A percentile compares a stretch with the other conserved stretches of the same genome.
phyloP scores from a whole-genome alignment of 2,329 filamentous ascomycete genomes.

The Fusarium virguliforme region DNA sequence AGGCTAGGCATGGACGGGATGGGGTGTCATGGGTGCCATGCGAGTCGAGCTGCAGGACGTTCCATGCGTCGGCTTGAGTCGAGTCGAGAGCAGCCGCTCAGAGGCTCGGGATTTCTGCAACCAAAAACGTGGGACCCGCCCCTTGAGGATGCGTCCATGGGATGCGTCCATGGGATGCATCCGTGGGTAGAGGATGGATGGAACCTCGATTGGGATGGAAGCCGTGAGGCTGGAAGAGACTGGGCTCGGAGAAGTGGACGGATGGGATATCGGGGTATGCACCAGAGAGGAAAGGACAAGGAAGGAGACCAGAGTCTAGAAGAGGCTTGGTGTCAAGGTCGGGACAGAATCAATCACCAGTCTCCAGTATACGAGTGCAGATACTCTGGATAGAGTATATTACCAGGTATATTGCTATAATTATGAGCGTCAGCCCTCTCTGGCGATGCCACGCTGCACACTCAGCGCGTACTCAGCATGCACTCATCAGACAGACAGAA shows the following conservation, averaged over 20 bases:
- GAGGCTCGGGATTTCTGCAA: conserved; percentile 18
- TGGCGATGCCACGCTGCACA: background rate
- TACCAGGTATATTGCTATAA: background rate
- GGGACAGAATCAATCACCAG: background rate
- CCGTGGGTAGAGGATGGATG: background rate
- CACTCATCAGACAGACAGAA: conserved; percentile 5
- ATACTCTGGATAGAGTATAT: background rate
- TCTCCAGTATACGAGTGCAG: background rate
- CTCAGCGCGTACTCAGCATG: background rate
- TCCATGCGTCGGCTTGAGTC: conserved; percentile 10
- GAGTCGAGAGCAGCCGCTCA: conserved; percentile 25
- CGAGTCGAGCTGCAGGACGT: conserved; percentile 37
- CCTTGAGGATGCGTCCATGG: conserved; percentile 13
- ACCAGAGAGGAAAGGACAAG: conserved; percentile 24
- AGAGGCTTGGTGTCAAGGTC: conserved; percentile 4
- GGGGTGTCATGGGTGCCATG: conserved; percentile 42
- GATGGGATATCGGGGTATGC: conserved; percentile 6
- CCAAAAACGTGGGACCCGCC: conserved; percentile 11
- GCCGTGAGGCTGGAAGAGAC: conserved; percentile 27
- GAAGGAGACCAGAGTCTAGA: conserved; percentile 16
- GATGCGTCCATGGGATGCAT: conserved; percentile 1
- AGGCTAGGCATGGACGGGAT: conserved; percentile 8
- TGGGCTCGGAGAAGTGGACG: conserved; percentile 10
- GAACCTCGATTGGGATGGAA: conserved; percentile 1
- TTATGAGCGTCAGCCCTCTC: background rate